phyloP scores from a whole-genome alignment of 2,329 filamentous ascomycete genomes.

The Proliferodiscus dingleyae region DNA sequence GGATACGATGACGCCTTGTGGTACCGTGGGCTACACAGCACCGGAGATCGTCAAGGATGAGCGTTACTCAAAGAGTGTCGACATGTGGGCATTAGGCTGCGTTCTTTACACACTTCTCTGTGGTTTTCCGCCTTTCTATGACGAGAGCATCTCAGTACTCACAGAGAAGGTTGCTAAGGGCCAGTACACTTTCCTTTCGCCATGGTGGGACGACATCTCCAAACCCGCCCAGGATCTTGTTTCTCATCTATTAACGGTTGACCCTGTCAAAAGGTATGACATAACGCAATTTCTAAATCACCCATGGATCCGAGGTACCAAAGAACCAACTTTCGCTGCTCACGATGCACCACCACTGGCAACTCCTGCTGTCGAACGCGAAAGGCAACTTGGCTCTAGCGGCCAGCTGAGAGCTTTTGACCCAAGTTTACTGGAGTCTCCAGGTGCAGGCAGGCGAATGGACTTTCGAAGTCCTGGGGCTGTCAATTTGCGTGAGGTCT shows the following conservation, averaged over 20 bases:
- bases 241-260: conserved; percentile 86
- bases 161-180: conserved; percentile 97
- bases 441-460: conserved; percentile 60
- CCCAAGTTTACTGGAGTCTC: conserved; percentile 49
- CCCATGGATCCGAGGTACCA: conserved; percentile 78
- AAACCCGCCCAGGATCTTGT: conserved; percentile 92
- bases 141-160: conserved; percentile 93
- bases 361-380: conserved; percentile 50
- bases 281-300: conserved; percentile 92
- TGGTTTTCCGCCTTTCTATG: conserved; percentile 97
- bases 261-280: conserved; percentile 90
- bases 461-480: conserved; percentile 96
- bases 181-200: conserved; percentile 95
- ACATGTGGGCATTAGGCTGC: conserved; percentile 98
- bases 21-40: conserved; percentile 95
- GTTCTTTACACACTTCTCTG: conserved; percentile 96
- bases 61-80: conserved; percentile 95
- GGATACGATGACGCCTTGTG: conserved; percentile 98
- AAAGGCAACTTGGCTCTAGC: conserved; percentile 23
- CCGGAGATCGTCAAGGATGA: conserved; percentile 99
- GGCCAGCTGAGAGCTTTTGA: conserved; percentile 51
- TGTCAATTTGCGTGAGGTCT: conserved; percentile 93
- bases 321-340: conserved; percentile 62
- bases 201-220: conserved; percentile 99
- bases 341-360: conserved; percentile 67